Evolutionary conservation across 768 basidiomycete genomes (phyloP), one percentile per base, ranked within the genome.

Genomic region (Mycena venus): DNA sequence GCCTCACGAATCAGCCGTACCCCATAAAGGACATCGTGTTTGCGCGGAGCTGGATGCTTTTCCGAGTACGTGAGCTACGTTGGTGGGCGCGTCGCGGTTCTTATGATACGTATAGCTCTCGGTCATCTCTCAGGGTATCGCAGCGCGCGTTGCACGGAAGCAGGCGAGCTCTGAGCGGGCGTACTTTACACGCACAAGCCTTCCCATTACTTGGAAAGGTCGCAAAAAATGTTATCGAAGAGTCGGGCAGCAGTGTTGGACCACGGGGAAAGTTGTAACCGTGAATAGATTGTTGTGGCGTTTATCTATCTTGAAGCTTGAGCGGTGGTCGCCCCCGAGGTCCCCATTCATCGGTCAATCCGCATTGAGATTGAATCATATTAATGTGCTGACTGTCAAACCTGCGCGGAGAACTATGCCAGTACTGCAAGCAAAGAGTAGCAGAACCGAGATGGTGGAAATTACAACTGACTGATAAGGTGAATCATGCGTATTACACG

Each of bases 111-210:
- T 42, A 82, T 76, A 94, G 94, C 83, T 94, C 29, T 88, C 95
- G 0, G 88, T 98, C 71, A 97, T 98, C 76, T 85, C 91, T 1
- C 96, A 98, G 84, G 96, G 96, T 4, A 96, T 98, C 75, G 95
- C 96, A 2, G 96, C 96, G 34, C 90, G 96, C 53, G 91, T 90
- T 64, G 95, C 96, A 1, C 88, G 93, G 29, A 91, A 95, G 23
- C 96, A 98, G 82, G 96, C 96, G 4, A 97, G 95, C 80, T 97
- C 96, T 0, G 96, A 96, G 81, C 85, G 86, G 51, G 96, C 96
- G 9, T 85, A 82, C 51, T 68, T n/a, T 84, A 10, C 84, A 90
- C 70, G 81, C 77, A 0, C 68, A 77, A 27, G 78, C 86, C 11
- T 95, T 95, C 82, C 91, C 90, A 17, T 73, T 91, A 27, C 83